These are phyloP conservation scores for Cunninghamia lanceolata DNA, from an alignment of 75 land plant species.

Conservation along the genomic window DNA sequence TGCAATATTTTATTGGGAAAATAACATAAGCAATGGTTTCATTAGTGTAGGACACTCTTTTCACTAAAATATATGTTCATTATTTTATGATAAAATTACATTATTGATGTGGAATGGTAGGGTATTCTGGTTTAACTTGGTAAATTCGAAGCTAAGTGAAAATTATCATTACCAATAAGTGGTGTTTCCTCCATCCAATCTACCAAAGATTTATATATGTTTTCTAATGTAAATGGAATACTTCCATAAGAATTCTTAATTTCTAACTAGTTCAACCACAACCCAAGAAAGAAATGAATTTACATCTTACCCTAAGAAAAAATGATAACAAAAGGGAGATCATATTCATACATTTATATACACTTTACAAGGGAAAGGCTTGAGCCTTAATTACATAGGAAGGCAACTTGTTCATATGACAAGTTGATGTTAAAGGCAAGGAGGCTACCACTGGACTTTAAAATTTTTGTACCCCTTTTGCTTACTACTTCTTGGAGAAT, in stretches of 20 bases:
- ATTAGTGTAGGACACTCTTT: background rate
- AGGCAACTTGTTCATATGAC: too few species aligned
- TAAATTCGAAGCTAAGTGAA: background rate
- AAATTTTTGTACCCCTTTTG: too few species aligned
- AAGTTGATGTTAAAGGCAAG: too few species aligned
- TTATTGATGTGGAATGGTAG: background rate
- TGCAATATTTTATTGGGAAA: too few species aligned
- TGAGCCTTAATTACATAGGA: background rate
- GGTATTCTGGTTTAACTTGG: background rate
- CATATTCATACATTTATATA: too few species aligned
- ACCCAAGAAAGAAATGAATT: background rate
- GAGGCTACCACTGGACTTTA: too few species aligned
- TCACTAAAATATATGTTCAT: background rate
- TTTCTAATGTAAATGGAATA: too few species aligned
- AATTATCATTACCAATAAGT: background rate
- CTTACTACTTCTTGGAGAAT: too few species aligned
- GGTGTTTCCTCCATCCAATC: background rate
- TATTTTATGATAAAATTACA: too few species aligned
- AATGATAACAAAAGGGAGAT: background rate
- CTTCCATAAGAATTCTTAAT: too few species aligned
- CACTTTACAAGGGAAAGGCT: background rate
- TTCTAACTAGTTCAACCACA: background rate
- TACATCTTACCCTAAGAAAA: background rate
- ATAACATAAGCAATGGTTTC: background rate
- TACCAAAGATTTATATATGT: background rate